phyloP scores from a whole-genome alignment of 108 stramenopile species.

The Epipyxis sp. region DNA sequence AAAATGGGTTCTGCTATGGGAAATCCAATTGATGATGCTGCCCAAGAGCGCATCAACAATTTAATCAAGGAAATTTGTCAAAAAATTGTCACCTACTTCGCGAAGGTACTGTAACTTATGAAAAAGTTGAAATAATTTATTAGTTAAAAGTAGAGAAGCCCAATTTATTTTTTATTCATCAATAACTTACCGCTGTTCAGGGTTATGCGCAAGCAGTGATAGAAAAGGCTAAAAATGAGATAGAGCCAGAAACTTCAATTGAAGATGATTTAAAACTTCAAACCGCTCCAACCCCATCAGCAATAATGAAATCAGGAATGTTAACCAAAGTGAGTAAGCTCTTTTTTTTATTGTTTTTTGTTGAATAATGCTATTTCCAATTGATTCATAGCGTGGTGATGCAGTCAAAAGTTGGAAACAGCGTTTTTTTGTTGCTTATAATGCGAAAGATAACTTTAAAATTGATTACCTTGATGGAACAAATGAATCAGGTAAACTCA shows the following conservation, averaged over 20 bases:
- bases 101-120: constrained; percentile 20
- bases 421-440: constrained; percentile 20
- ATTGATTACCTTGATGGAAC: constrained; percentile 24
- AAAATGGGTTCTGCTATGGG: constrained; percentile 7
- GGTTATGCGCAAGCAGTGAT: constrained; percentile 9
- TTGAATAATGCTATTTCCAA: not conserved
- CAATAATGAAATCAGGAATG: constrained; percentile 13
- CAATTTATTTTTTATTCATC: not conserved
- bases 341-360: not conserved
- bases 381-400: constrained; percentile 27
- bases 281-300: constrained; percentile 1
- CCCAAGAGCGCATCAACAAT: constrained; percentile 27
- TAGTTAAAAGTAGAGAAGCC: not conserved
- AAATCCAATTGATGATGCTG: constrained; percentile 29
- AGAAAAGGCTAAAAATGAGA: constrained; percentile 5
- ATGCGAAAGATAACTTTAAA: constrained; percentile 19
- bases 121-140: not conserved
- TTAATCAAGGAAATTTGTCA: not conserved
- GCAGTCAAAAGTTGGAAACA: constrained; percentile 20
- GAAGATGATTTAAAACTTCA: not conserved
- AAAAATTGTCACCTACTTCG: not conserved
- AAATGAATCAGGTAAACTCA: constrained; percentile 23
- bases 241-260: not conserved
- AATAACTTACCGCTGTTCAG: not conserved
- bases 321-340: not conserved